Percentiles rank a stretch among this genome's conserved stretches.
These are phyloP conservation scores for Leishmania lainsoni DNA, from an alignment of 208 protist genomes.

Conservation along the genomic window DNA sequence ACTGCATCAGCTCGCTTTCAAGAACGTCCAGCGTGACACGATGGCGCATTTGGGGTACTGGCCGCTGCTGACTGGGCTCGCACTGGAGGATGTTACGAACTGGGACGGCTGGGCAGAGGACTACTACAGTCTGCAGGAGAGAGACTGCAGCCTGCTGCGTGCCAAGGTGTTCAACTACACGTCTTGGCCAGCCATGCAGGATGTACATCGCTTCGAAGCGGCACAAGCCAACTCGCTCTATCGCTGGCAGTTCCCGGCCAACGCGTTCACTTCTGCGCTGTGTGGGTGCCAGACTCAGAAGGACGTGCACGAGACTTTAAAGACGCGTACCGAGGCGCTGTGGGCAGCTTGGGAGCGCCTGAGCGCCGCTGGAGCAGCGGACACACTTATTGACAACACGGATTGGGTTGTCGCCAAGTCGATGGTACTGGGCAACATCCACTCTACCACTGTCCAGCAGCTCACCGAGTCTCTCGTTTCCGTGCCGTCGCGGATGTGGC, in stretches of 20 bases:
- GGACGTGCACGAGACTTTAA: slow-evolving; percentile 65
- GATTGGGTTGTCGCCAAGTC: slow-evolving; percentile 71
- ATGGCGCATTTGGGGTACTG: slow-evolving; percentile 89
- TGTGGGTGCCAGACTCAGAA: slow-evolving; percentile 79
- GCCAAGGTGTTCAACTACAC: slow-evolving; percentile 83
- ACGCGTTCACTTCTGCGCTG: slow-evolving; percentile 49
- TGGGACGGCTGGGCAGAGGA: slow-evolving; percentile 62
- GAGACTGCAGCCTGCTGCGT: slow-evolving; percentile 76
- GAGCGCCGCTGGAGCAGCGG: background rate
- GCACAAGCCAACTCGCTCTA: slow-evolving; percentile 66
- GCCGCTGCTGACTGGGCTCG: slow-evolving; percentile 63
- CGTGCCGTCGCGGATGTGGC: slow-evolving; percentile 40
- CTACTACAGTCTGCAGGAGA: slow-evolving; percentile 56
- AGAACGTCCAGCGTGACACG: slow-evolving; percentile 88
- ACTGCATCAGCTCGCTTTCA: slow-evolving; percentile 77
- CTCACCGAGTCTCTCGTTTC: slow-evolving; percentile 59
- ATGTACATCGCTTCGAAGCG: slow-evolving; percentile 71
- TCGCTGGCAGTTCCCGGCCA: slow-evolving; percentile 45
- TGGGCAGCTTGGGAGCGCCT: slow-evolving; percentile 37
- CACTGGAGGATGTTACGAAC: slow-evolving; percentile 50
- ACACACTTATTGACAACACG: slow-evolving; percentile 72
- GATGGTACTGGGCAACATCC: slow-evolving; percentile 77
- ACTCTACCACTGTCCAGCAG: slow-evolving; percentile 49
- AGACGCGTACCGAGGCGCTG: slow-evolving; percentile 26
- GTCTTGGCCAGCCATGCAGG: slow-evolving; percentile 84